These are phyloP conservation scores for Zoysia pacifica DNA, from an alignment of 176 grass and related monocot genomes.

Conservation along the genomic window DNA sequence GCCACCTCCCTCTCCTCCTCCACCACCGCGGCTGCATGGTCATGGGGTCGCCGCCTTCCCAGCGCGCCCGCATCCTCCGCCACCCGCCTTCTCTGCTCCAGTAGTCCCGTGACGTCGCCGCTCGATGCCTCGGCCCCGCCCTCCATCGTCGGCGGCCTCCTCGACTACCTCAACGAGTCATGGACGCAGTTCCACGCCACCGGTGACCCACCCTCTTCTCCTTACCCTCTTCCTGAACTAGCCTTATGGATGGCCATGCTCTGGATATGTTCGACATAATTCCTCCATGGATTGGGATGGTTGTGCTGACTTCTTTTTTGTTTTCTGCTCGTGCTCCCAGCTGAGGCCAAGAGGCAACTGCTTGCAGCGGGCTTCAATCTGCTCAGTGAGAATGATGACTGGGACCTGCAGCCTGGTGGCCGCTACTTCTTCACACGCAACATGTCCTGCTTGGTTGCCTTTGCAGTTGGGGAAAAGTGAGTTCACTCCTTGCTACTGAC, in stretches of 20 bases:
- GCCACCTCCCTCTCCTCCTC: not conserved
- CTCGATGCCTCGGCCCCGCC: not conserved
- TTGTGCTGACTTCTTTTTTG: not conserved
- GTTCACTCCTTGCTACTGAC: slow-evolving; percentile 6
- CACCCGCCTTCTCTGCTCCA: slow-evolving; percentile 47
- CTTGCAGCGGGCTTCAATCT: slow-evolving; percentile 72
- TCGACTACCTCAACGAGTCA: slow-evolving; percentile 97
- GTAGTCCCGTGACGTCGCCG: not conserved
- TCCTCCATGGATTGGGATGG: not conserved
- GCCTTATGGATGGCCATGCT: not conserved
- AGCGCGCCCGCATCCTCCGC: not conserved
- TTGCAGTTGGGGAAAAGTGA: slow-evolving; percentile 77
- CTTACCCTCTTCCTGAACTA: no score
- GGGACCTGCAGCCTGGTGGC: slow-evolving; percentile 87
- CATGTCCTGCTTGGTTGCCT: slow-evolving; percentile 90
- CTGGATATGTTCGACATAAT: not conserved
- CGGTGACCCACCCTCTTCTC: slow-evolving; percentile 22
- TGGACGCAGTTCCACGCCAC: slow-evolving; percentile 99
- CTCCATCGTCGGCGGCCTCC: slow-evolving; percentile 78
- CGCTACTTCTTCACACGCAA: slow-evolving; percentile 98
- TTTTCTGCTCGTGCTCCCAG: slow-evolving; percentile 35
- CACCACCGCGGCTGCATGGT: not conserved
- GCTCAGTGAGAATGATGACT: slow-evolving; percentile 89
- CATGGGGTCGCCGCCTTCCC: slow-evolving; percentile 15
- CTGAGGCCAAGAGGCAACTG: slow-evolving; percentile 91